Evolutionary conservation across 257 asterid species (phyloP), one percentile per base, ranked within the genome.

Genomic region (Jasminum sambac): DNA sequence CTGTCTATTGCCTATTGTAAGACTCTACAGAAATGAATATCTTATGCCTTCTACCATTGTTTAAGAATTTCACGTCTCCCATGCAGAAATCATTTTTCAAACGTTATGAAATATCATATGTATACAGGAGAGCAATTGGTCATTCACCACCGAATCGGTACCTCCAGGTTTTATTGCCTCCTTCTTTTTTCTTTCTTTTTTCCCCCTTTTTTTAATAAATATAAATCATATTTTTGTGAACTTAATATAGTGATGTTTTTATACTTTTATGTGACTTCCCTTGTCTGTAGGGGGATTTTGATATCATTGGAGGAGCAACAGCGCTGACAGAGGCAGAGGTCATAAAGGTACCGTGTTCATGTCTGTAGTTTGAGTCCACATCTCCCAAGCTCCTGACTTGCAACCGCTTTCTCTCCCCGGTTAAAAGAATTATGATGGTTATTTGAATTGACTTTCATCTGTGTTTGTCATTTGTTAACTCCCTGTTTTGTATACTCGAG

Each of bases 91-190:
- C 88, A 64, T 86, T 82, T 82, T 89, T 85, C 81, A 89, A 89
- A 74, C 94, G 99, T 36, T 94, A 88, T 42, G 99, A 89, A 74
- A 82, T 89, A 83, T 82, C 99, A 23, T 82, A 91, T 39, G 99
- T 91, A 38, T 89, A 94, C 81, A 88, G 97, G 74, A 82, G 87
- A 77, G 92, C 96, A 76, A 83, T 94, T 75, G 99, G 97, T 19
- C 97, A 91, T 88, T 91, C 97, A 80, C 87, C 96, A 66, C 99
- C 99, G 60, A 91, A 83, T 84, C 95, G 95, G 60, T 94, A 94
- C 78, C 92, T 94, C 44, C 99, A 94, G 98, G 98, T 93, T 76
- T 78, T 38, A 59, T 74, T 77, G 37, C 69, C 64, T 73, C 62
- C 60, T 57, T 62, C 8, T 16, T 50, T 11, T 25, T 57, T 30